phyloP scores from a whole-genome alignment of 441 rosid genomes.

The Erodium chrysanthum region DNA sequence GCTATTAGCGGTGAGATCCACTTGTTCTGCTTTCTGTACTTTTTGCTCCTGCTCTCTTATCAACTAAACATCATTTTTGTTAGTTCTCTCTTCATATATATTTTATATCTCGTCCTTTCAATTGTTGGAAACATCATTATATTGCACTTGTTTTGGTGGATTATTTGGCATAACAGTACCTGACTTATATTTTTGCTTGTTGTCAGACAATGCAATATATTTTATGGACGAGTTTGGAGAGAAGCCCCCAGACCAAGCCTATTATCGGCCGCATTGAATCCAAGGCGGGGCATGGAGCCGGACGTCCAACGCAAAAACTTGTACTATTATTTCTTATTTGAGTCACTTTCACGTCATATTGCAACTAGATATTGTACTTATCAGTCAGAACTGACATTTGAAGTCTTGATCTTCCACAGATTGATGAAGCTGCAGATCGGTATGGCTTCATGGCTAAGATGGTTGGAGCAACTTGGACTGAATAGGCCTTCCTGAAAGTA shows the following conservation, averaged over 20 bases:
- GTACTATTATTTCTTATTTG: constrained; percentile 26
- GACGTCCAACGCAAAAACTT: constrained; percentile 80
- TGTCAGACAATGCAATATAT: constrained; percentile 81
- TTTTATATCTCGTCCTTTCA: no score
- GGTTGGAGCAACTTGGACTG: constrained; percentile 63
- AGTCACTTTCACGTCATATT: background rate
- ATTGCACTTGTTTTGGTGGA: no score
- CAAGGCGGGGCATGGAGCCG: constrained; percentile 88
- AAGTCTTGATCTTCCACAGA: constrained; percentile 28
- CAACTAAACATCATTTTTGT: no score
- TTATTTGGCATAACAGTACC: no score
- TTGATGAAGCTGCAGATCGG: constrained; percentile 74
- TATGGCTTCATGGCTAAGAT: constrained; percentile 81
- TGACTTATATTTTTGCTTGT: background rate
- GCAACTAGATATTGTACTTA: background rate
- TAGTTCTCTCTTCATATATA: no score
- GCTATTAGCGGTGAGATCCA: constrained; percentile 59
- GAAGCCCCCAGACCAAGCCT: constrained; percentile 81
- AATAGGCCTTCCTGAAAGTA: no score
- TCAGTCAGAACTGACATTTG: background rate
- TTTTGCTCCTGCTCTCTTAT: no score
- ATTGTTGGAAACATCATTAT: no score
- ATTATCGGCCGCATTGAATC: constrained; percentile 78
- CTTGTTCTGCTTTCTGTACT: no score
- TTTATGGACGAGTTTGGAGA: constrained; percentile 65